A percentile compares a stretch with the other conserved stretches of the same genome.
These are phyloP conservation scores for Amaranthus palmeri DNA, from an alignment of 148 eudicot genomes.

Conservation along the genomic window DNA sequence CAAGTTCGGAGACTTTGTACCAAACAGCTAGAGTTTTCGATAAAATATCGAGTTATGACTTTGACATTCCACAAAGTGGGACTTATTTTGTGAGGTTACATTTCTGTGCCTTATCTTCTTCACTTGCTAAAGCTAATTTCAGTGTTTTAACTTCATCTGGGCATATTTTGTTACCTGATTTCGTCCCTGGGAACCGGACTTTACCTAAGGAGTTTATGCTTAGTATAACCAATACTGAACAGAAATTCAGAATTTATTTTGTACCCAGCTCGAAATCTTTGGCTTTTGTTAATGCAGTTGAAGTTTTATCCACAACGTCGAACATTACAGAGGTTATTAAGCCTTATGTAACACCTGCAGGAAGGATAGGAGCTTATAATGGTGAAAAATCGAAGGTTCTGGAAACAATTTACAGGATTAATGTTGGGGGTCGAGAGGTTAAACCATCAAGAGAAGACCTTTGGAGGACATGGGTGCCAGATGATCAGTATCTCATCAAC, in stretches of 20 bases:
- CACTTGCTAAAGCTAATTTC: slow-evolving; percentile 26
- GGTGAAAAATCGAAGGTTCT: slow-evolving; percentile 3
- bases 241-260: slow-evolving; percentile 28
- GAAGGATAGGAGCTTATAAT: not conserved
- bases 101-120: slow-evolving; percentile 35
- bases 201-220: slow-evolving; percentile 32
- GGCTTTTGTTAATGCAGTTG: slow-evolving; percentile 54
- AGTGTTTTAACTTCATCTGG: slow-evolving; percentile 29
- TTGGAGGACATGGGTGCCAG: slow-evolving; percentile 20
- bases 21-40: slow-evolving; percentile 37
- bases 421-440: slow-evolving; percentile 15
- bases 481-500: slow-evolving; percentile 21
- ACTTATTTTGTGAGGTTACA: slow-evolving; percentile 47
- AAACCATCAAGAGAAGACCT: not conserved
- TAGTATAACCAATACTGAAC: not conserved
- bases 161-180: slow-evolving; percentile 28
- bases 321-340: slow-evolving; percentile 15
- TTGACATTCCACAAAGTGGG: slow-evolving; percentile 25
- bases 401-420: slow-evolving; percentile 21
- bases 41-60: slow-evolving; percentile 22
- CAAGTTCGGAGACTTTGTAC: slow-evolving; percentile 20
- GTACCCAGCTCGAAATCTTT: slow-evolving; percentile 17
- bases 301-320: slow-evolving; percentile 24
- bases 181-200: slow-evolving; percentile 13
- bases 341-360: slow-evolving; percentile 16